phyloP scores from a whole-genome alignment of 192 early-diverging fungal species.

The Umbelopsis isabellina region DNA sequence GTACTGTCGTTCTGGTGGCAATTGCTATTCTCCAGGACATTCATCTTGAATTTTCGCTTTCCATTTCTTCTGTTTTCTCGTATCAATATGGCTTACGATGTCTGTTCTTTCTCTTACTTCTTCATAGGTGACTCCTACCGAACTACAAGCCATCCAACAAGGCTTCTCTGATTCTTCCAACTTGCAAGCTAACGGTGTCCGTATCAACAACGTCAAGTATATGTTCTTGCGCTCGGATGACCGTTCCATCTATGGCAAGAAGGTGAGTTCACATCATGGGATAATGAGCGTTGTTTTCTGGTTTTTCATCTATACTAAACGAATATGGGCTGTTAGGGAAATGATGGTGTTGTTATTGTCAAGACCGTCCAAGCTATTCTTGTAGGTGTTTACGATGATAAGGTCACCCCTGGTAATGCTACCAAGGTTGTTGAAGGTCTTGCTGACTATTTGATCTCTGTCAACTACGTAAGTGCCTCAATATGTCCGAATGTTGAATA shows the following conservation, averaged over 20 bases:
- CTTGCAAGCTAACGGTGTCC: conserved; percentile 68
- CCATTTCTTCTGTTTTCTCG: not conserved
- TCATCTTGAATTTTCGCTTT: not conserved
- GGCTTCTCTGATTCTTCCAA: conserved; percentile 65
- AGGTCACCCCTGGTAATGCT: conserved; percentile 66
- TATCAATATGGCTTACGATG: not conserved
- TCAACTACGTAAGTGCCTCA: conserved; percentile 58
- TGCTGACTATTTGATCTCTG: conserved; percentile 76
- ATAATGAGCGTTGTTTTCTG: not conserved
- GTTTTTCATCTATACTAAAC: not conserved
- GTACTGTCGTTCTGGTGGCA: too few relatives aligned
- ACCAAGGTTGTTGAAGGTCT: conserved; percentile 75
- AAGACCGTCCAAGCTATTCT: conserved; percentile 85
- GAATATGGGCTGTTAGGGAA: conserved; percentile 46
- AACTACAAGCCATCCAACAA: conserved; percentile 58
- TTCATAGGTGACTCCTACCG: conserved; percentile 54
- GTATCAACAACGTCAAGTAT: conserved; percentile 71
- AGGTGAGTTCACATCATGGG: conserved; percentile 44
- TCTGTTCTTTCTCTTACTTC: conserved; percentile 6
- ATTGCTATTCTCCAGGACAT: too few relatives aligned
- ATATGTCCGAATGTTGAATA: not conserved
- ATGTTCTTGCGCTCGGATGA: conserved; percentile 69
- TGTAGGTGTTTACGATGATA: conserved; percentile 70
- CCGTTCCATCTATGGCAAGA: conserved; percentile 77
- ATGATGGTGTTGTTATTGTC: conserved; percentile 68